Evolutionary conservation across 2,329 filamentous ascomycete genomes (phyloP), one percentile per base, ranked within the genome.

Genomic region (Trichophyton benhamiae): DNA sequence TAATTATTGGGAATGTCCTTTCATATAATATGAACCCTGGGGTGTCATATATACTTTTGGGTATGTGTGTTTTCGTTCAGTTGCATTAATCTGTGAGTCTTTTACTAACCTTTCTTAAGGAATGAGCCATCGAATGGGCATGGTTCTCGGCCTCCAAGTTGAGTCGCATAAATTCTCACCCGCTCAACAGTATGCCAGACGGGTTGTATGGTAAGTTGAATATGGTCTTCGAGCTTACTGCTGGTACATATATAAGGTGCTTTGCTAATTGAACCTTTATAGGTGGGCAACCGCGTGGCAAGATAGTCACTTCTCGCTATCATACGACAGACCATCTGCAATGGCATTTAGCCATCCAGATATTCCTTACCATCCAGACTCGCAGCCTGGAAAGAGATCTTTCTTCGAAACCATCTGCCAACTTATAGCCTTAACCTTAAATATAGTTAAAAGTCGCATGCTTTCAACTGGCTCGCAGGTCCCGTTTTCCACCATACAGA

Each of bases 231-330:
- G 8, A 15, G 30, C 13, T 7, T 15, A 25, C 3, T 9, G 11
- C 46, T 27, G 5, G 20, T 13, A 27, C 11, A 27, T 55, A n/a
- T 27, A 20, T 55, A 20, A n/a, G 17, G 38, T 61, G 5, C 5
- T 46, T 46, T 11, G 38, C 53, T 61, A 44, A 60, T 20, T 48
- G 17, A 27, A 25, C 8, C 9, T 49, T 3, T 5, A 46, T 27
- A 79, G 78, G 78, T 86, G 83, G 83, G 82, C 82, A 1, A 77
- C 85, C 65, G 77, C 84, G 36, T 86, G 83, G 83, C 83, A 85
- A 68, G 83, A 86, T 66, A 84, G 81, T 61, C 75, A 85, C 55
- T 78, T 86, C 25, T 85, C 82, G 7, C 79, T 86, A 36, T 85
- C 82, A 1, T 86, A 85, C 66, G 83, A 86, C 66, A 74, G 83